These are phyloP conservation scores for Pestalotiopsis sp. DNA, from an alignment of 2,329 filamentous ascomycete genomes.

Conservation along the genomic window DNA sequence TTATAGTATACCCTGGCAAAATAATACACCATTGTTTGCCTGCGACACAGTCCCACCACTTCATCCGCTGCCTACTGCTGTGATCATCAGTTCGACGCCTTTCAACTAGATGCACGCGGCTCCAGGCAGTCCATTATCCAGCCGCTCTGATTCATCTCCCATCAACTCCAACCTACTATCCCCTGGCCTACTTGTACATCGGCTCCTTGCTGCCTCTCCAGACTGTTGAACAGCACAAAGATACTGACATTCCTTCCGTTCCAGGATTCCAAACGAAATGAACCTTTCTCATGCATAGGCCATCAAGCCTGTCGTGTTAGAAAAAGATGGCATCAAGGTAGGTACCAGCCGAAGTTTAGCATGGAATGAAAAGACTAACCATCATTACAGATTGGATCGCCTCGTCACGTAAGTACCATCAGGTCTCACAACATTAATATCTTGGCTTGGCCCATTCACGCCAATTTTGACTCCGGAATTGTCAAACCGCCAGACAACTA, in stretches of 20 bases:
- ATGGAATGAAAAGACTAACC: conserved; percentile 22
- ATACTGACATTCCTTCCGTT: conserved; percentile 2
- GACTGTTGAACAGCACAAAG: not conserved
- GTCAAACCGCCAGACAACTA: not conserved
- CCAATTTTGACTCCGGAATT: not conserved
- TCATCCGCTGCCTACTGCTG: not conserved
- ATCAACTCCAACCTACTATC: not conserved
- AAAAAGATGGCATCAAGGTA: conserved; percentile 61
- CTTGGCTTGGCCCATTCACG: not conserved
- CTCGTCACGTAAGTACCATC: conserved; percentile 75
- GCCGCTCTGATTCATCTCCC: not conserved
- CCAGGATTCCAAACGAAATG: conserved; percentile 12
- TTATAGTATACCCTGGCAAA: conserved; percentile 13
- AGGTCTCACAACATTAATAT: not conserved
- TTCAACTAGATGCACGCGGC: not conserved
- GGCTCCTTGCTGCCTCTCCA: not conserved
- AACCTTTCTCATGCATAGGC: conserved; percentile 16
- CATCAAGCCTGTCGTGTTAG: conserved; percentile 24
- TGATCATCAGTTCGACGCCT: not conserved
- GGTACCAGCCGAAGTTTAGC: conserved; percentile 18
- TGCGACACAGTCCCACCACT: not conserved
- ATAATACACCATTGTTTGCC: not conserved
- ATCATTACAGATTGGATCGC: conserved; percentile 70
- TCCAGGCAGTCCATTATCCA: not conserved
- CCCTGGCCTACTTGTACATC: not conserved